A percentile compares a stretch with the other conserved stretches of the same genome.
Conservation (phyloP, 2,329 filamentous ascomycete genomes). For the Sporothrix brasiliensis region DNA sequence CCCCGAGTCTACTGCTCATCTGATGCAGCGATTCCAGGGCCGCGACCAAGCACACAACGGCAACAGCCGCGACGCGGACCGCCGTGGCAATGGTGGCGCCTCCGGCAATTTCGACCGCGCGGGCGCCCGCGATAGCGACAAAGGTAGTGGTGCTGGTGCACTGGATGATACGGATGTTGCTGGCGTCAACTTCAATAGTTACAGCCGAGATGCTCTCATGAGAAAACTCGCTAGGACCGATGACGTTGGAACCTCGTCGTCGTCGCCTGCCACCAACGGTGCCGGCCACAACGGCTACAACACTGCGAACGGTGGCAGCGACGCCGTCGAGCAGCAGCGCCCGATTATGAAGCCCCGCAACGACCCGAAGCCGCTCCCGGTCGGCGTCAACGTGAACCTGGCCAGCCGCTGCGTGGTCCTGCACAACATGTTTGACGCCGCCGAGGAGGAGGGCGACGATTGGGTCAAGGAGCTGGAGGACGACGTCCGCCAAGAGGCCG, state of each 20-base stretch:
- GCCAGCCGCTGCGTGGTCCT: slow-evolving; percentile 91
- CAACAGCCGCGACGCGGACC: slow-evolving; percentile 42
- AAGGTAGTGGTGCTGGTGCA: slow-evolving; percentile 87
- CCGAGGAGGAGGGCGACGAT: slow-evolving; percentile 82
- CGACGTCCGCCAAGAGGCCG: slow-evolving; percentile 90
- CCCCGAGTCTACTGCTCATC: slow-evolving; percentile 90
- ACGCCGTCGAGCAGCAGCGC: slow-evolving; percentile 62
- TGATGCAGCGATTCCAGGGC: slow-evolving; percentile 88
- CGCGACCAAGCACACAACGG: slow-evolving; percentile 58
- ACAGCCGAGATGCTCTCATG: slow-evolving; percentile 98
- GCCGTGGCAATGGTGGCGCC: slow-evolving; percentile 75
- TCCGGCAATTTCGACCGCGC: slow-evolving; percentile 80
- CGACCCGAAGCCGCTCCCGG: slow-evolving; percentile 62
- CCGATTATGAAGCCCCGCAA: slow-evolving; percentile 77
- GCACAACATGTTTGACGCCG: slow-evolving; percentile 91
- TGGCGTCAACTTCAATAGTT: slow-evolving; percentile 99
- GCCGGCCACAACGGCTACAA: background rate
- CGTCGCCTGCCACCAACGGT: slow-evolving; percentile 42
- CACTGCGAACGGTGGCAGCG: background rate
- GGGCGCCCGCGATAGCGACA: slow-evolving; percentile 84
- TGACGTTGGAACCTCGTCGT: slow-evolving; percentile 51
- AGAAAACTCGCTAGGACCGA: slow-evolving; percentile 96
- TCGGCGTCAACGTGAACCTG: slow-evolving; percentile 86
- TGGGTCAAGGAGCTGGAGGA: slow-evolving; percentile 95
- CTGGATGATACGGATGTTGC: slow-evolving; percentile 97